Base-by-base conservation (phyloP, 2,329 filamentous ascomycete species). In the Esteya vermicola region DNA sequence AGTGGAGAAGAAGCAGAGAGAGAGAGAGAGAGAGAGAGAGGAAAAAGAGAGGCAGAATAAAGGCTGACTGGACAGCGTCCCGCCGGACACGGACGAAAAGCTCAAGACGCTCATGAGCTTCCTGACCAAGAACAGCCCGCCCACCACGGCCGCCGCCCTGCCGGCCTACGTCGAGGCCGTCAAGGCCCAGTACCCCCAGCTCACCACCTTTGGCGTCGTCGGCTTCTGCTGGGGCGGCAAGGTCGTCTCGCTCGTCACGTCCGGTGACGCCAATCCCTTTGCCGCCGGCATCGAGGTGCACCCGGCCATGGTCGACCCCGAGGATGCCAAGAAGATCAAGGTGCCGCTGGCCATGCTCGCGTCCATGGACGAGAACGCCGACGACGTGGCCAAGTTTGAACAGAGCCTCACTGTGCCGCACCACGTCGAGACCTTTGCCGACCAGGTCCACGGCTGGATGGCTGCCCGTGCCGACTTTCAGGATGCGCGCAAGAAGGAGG, bases 361-460 rank as follows among this genome's bases (percentile, higher is more conserved):
- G 1, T 81, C 77, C 26, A 70, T 70, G 51, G 79, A 84, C 48
- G 75, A 83, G 62, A 54, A 62, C 4, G 60, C 55, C 0, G 68
- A 70, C 4, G 65, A 64, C 30, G 69, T 78, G 31, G 60, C 72
- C 54, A 62, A 71, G 53, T 76, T 73, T 45, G 64, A 72, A 52
- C 55, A 61, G n/a, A 61, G 60, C 9, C 63, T 81, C 38, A 61
- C 58, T 22, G 68, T 61, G 3, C 58, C 69, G 43, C 74, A 75
- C 51, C 67, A 76, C 46, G 68, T 81, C 39, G 77, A 83, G 62
- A 75, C 56, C n/a, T 83, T 81, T 51, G 50, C 51, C 20, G 75
- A 75, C 51, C 78, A 81, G 65, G 68, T 77, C 52, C 79, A 84
- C 57, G 79, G 79, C 33, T 84, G 78, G 77, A 84, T 83, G 79